These are phyloP conservation scores for Colletotrichum sidae DNA, from an alignment of 2,329 filamentous ascomycete species.

Conservation along the genomic window DNA sequence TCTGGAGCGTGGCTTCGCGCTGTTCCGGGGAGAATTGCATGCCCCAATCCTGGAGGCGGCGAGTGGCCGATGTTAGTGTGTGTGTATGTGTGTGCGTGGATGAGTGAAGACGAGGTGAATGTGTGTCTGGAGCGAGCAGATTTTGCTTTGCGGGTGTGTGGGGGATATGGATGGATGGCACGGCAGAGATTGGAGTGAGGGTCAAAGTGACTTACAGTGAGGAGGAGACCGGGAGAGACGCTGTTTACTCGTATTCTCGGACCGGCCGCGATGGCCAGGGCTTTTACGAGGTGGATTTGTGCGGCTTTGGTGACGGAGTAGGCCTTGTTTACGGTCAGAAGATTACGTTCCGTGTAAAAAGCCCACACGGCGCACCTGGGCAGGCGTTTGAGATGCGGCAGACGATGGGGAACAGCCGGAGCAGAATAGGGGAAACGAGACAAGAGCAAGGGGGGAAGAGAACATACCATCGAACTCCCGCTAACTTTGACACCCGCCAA, in stretches of 20 bases:
- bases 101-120: constrained; percentile 1
- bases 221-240: constrained; percentile 65
- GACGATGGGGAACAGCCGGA: neutral
- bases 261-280: constrained; percentile 63
- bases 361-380: too few relatives aligned
- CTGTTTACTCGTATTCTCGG: constrained; percentile 70
- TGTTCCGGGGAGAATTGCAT: constrained; percentile 64
- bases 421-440: neutral
- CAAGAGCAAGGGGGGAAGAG: neutral
- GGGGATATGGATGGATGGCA: neutral
- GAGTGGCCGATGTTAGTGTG: neutral
- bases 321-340: constrained; percentile 55
- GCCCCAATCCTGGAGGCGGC: constrained; percentile 38
- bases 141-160: neutral
- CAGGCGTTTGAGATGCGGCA: too few relatives aligned
- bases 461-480: constrained; percentile 67
- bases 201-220: constrained; percentile 53
- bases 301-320: constrained; percentile 85
- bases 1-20: constrained; percentile 64
- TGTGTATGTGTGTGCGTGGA: neutral
- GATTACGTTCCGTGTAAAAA: neutral
- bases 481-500: constrained; percentile 73
- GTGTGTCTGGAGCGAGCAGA: constrained; percentile 2
- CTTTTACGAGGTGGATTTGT: constrained; percentile 69
- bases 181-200: neutral